phyloP scores from a whole-genome alignment of 1,284 basidiomycete species.

The Exobasidium rhododendri region DNA sequence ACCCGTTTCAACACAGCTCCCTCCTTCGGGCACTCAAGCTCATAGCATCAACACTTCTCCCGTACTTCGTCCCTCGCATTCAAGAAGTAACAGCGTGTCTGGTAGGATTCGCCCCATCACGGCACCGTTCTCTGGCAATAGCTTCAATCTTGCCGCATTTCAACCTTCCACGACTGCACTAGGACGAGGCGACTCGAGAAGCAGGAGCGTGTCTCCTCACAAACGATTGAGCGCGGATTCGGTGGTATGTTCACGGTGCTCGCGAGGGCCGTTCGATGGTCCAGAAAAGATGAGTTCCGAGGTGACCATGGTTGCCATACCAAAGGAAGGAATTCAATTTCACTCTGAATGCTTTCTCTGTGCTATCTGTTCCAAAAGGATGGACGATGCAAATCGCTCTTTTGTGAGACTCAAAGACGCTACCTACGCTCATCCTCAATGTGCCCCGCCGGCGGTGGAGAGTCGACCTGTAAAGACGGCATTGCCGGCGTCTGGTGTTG shows the following conservation, averaged over 20 bases:
- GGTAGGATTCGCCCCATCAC: constrained; percentile 25
- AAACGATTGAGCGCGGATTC: neutral
- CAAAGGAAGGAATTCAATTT: constrained; percentile 17
- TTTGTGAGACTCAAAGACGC: constrained; percentile 26
- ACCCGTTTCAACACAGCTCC: neutral
- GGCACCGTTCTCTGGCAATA: constrained; percentile 29
- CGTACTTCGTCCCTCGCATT: neutral
- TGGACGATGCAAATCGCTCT: neutral
- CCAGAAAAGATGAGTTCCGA: neutral
- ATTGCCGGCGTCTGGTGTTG: neutral
- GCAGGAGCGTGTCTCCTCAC: neutral
- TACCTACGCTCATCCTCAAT: constrained; percentile 20
- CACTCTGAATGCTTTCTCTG: constrained; percentile 42
- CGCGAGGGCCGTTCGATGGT: constrained; percentile 31
- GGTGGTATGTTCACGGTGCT: constrained; percentile 16
- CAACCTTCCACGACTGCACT: constrained; percentile 18
- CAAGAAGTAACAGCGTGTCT: neutral
- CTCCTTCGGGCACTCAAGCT: neutral
- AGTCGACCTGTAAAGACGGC: neutral
- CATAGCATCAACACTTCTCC: neutral
- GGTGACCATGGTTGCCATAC: constrained; percentile 27
- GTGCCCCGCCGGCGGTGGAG: constrained; percentile 17
- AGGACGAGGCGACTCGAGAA: constrained; percentile 11
- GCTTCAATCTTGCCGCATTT: constrained; percentile 36
- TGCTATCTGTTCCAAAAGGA: constrained; percentile 19